These are phyloP conservation scores for Epipyxis sp. DNA, from an alignment of 108 stramenopile genomes.

Conservation along the genomic window DNA sequence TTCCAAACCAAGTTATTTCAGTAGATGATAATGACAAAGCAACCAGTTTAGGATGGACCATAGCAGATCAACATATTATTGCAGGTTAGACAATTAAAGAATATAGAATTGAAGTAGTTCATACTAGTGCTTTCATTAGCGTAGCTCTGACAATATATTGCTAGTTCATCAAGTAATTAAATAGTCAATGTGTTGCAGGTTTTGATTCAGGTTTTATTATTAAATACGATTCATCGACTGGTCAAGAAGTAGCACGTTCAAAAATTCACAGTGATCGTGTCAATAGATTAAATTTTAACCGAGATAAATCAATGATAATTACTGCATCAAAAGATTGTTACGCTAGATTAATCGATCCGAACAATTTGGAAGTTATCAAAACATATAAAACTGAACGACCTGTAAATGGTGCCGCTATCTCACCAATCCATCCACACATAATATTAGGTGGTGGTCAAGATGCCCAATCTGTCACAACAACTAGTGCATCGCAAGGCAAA, in stretches of 20 bases:
- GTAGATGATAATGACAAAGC: constrained; percentile 63
- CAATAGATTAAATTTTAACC: constrained; percentile 74
- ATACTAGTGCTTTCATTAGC: too few relatives aligned
- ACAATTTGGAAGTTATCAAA: constrained; percentile 77
- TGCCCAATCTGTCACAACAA: constrained; percentile 96
- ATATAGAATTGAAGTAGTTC: too few relatives aligned
- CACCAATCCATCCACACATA: constrained; percentile 89
- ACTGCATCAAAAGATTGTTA: constrained; percentile 90
- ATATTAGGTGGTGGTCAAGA: constrained; percentile 97
- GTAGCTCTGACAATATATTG: too few relatives aligned
- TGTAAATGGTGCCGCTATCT: constrained; percentile 96
- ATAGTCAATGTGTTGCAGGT: constrained; percentile 76
- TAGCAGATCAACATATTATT: constrained; percentile 35
- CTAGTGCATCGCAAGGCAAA: constrained; percentile 92
- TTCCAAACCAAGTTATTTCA: constrained; percentile 28
- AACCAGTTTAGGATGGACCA: constrained; percentile 7
- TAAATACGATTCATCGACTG: constrained; percentile 79
- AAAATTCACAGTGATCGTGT: constrained; percentile 84
- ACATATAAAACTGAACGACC: constrained; percentile 94
- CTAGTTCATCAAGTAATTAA: too few relatives aligned
- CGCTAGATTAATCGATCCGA: constrained; percentile 85
- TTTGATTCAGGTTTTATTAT: constrained; percentile 86
- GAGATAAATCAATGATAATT: constrained; percentile 86
- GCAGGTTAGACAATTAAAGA: too few relatives aligned
- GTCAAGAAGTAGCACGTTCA: constrained; percentile 66